A percentile compares a stretch with the other conserved stretches of the same genome.
Conservation (phyloP, 2,329 filamentous ascomycete species). For the Aspergillus sp. region DNA sequence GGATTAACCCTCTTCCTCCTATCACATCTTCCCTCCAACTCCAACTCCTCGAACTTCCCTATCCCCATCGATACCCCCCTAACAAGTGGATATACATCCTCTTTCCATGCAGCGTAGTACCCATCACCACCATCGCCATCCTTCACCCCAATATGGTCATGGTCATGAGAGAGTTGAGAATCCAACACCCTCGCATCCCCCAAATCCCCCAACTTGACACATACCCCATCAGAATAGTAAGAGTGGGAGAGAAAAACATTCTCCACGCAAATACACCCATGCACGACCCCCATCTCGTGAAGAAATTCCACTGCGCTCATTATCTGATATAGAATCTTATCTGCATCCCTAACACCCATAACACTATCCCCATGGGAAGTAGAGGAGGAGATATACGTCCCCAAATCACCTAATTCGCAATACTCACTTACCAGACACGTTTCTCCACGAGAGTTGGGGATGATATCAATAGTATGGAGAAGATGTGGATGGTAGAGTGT, state of each 20-base stretch:
- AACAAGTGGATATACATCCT: not conserved
- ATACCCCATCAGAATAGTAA: constrained; percentile 32
- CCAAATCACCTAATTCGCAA: constrained; percentile 67
- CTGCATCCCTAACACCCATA: constrained; percentile 30
- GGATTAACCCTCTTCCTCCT: constrained; percentile 66
- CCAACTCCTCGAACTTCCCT: not conserved
- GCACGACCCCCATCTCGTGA: constrained; percentile 80
- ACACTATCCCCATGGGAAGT: no score
- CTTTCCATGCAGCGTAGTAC: not conserved
- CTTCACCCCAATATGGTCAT: no score
- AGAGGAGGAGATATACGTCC: constrained; percentile 58
- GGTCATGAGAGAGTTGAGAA: no score
- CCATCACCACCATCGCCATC: constrained; percentile 9
- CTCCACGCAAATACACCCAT: constrained; percentile 91
- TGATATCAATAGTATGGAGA: constrained; percentile 28
- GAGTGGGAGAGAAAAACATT: constrained; percentile 72
- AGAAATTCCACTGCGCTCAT: constrained; percentile 56
- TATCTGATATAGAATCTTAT: constrained; percentile 80
- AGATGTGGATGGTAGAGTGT: constrained; percentile 31
- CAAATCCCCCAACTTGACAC: constrained; percentile 91
- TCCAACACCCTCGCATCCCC: constrained; percentile 53
- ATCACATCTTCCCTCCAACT: not conserved
- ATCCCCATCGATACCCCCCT: not conserved
- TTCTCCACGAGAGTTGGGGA: constrained; percentile 30
- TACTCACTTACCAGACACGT: constrained; percentile 33